Conservation (phyloP, 225 moss, liverwort and hornwort species). For the Antitrichia curtipendula region DNA sequence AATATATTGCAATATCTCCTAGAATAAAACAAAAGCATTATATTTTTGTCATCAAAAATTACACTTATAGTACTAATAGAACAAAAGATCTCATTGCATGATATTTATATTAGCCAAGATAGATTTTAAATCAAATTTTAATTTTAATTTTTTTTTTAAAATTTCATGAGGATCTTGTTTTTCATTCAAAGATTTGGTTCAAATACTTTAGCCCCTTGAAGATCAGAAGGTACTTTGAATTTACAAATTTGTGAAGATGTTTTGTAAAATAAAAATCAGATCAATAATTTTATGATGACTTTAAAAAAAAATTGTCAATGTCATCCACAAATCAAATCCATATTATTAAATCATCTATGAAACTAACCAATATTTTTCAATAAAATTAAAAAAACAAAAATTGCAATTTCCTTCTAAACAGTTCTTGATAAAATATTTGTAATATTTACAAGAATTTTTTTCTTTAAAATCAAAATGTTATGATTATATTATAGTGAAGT, state of each 20-base stretch:
- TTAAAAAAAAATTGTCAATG: not conserved
- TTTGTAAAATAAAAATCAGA: not conserved
- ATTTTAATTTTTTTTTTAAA: not conserved
- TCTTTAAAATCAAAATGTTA: not conserved
- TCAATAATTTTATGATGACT: too few species aligned
- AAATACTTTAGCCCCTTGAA: not conserved
- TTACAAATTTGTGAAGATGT: not conserved
- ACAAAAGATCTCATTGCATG: not conserved
- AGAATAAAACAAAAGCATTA: not conserved
- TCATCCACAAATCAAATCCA: not conserved
- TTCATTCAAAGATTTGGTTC: not conserved
- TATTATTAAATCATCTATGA: not conserved
- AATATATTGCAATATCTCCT: not conserved
- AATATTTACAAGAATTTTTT: too few species aligned
- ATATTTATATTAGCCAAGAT: not conserved
- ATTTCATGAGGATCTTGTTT: not conserved
- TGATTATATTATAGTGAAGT: rapidly evolving
- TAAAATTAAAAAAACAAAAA: not conserved
- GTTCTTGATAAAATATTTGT: too few species aligned
- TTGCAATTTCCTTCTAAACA: not conserved
- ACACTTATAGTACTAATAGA: too few species aligned
- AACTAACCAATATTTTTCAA: not conserved
- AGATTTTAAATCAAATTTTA: not conserved
- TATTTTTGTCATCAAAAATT: not conserved
- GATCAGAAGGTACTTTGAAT: not conserved